phyloP scores from a whole-genome alignment of 352 stramenopile genomes.

The Phytopythium mirpurense region DNA sequence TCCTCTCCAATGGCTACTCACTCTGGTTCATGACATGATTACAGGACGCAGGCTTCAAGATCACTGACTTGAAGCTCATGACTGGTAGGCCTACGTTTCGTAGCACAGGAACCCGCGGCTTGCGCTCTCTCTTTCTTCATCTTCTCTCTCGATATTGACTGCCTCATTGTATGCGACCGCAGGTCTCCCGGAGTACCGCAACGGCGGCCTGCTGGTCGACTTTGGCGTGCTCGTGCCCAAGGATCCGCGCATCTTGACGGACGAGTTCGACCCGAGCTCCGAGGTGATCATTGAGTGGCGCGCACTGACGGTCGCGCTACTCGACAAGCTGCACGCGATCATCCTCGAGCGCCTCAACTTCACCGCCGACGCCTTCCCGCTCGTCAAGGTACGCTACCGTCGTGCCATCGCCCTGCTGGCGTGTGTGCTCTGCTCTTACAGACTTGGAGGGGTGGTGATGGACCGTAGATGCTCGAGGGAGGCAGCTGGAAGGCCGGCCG shows the following conservation, averaged over 20 bases:
- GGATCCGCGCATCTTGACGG: conserved; percentile 37
- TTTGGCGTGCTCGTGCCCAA: conserved; percentile 76
- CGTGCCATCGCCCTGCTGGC: neutral
- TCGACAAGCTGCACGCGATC: conserved; percentile 71
- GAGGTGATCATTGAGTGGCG: conserved; percentile 86
- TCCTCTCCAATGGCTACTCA: neutral
- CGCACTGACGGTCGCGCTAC: conserved; percentile 70
- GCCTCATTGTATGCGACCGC: neutral
- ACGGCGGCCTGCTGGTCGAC: conserved; percentile 77
- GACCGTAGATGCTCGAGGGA: conserved; percentile 68
- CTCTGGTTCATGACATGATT: neutral
- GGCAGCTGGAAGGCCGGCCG: conserved; percentile 84
- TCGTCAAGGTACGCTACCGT: conserved; percentile 65
- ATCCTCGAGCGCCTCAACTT: conserved; percentile 62
- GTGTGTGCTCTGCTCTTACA: too few species aligned
- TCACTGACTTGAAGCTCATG: conserved; percentile 73
- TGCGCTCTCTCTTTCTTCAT: neutral
- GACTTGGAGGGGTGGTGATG: neutral
- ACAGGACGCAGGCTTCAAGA: conserved; percentile 65
- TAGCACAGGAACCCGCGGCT: too few species aligned
- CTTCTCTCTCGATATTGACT: conserved; percentile 1
- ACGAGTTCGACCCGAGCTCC: conserved; percentile 54
- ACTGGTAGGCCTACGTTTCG: conserved; percentile 23
- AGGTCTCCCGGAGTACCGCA: conserved; percentile 82
- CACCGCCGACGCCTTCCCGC: conserved; percentile 66